Evolutionary conservation across 2,329 filamentous ascomycete genomes (phyloP), one percentile per base, ranked within the genome.

Genomic region (Alternaria arborescens): DNA sequence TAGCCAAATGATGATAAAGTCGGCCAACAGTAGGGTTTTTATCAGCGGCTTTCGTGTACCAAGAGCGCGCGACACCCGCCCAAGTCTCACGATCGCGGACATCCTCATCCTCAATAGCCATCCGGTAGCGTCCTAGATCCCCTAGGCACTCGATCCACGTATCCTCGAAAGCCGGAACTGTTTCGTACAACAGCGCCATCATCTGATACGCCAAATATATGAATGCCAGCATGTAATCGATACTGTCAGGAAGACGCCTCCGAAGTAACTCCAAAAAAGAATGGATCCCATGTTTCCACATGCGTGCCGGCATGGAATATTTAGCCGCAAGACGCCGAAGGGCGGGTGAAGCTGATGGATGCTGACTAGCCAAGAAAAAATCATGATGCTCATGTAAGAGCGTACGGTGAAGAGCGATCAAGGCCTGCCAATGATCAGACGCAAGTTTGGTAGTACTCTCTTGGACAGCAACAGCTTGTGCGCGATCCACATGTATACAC

Each of bases 101-200:
- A 63, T 95, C 90, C 26, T 91, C 87, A 41, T 97, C 91, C 75
- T 97, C 94, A 44, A 97, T 93, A 0, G 93, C 93, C 93, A 97
- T 97, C 0, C 90, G 84, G 70, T 96, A 97, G 20, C 94, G 84
- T 0, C 90, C 91, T 0, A 98, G 79, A 72, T 98, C 94, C 0
- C 94, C 94, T 0, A 98, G 81, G 54, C 94, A 97, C 67, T 97
- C 94, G 8, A 97, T 92, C 94, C 94, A 98, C 0, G 92, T 97
- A 58, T 95, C 91, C 53, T 91, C 87, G 66, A 97, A 97, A 0
- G 86, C 84, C 0, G 91, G 89, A 0, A 97, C 92, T 0, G 92
- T 97, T 70, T 98, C 94, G 60, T 93, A 91, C 0, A 97, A 79
- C 0, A 97, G 78, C 0, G 92, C 90, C 86, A 97, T 92, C 88